A percentile compares a stretch with the other conserved stretches of the same genome.
Conservation (phyloP, 1,139 yeast genomes). For the Zygoascus sp. region DNA sequence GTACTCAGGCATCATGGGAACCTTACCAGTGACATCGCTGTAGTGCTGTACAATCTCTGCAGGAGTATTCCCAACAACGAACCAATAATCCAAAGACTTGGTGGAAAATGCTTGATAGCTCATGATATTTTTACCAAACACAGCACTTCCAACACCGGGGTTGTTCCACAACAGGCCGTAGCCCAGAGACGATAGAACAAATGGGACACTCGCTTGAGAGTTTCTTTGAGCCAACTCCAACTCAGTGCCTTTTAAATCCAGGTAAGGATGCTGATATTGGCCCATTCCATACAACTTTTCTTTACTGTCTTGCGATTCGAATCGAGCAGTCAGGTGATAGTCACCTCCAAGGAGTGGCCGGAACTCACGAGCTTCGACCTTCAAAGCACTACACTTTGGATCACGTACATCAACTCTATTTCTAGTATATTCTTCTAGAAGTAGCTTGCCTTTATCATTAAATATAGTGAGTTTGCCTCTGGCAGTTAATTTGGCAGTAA, state of each 20-base stretch:
- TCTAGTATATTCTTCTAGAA: slow-evolving; percentile 18
- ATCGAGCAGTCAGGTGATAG: slow-evolving; percentile 16
- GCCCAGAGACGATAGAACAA: slow-evolving; percentile 19
- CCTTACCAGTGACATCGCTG: slow-evolving; percentile 18
- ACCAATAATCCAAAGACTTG: slow-evolving; percentile 18
- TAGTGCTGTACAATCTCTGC: slow-evolving; percentile 16
- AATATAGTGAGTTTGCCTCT: slow-evolving; percentile 15
- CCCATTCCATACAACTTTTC: slow-evolving; percentile 23
- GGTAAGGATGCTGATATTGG: slow-evolving; percentile 20
- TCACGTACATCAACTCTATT: slow-evolving; percentile 17
- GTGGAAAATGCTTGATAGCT: slow-evolving; percentile 20
- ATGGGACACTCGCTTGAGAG: slow-evolving; percentile 21
- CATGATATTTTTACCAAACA: slow-evolving; percentile 19
- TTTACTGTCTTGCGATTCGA: slow-evolving; percentile 16
- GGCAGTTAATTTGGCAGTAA: slow-evolving; percentile 13
- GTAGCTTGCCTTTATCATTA: slow-evolving; percentile 15
- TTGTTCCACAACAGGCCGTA: slow-evolving; percentile 21
- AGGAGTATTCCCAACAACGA: slow-evolving; percentile 19
- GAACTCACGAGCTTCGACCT: slow-evolving; percentile 21
- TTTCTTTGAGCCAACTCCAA: slow-evolving; percentile 20
- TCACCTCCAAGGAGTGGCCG: slow-evolving; percentile 14
- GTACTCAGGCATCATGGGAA: slow-evolving; percentile 22
- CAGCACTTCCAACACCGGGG: slow-evolving; percentile 20
- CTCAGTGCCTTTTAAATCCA: slow-evolving; percentile 18
- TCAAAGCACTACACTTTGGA: slow-evolving; percentile 15